Percentiles rank a stretch among this genome's conserved stretches.
These are phyloP conservation scores for Pestalotiopsis sp. DNA, from an alignment of 2,329 filamentous ascomycete genomes.

Conservation along the genomic window DNA sequence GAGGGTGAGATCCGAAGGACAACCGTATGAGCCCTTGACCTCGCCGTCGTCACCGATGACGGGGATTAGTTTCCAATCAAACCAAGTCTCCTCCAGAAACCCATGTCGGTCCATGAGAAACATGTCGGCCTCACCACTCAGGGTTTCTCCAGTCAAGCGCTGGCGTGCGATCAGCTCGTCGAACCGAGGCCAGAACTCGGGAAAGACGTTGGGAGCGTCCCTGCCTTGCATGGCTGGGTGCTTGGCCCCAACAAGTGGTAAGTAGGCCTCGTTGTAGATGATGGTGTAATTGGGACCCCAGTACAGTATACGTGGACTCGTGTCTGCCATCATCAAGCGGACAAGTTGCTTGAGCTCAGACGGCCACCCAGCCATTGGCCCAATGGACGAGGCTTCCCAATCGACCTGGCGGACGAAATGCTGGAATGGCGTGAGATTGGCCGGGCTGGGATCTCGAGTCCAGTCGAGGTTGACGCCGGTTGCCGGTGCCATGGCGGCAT, in stretches of 20 bases:
- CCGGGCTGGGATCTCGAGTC: conserved; percentile 15
- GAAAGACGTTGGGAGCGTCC: conserved; percentile 39
- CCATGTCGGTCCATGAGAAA: conserved; percentile 34
- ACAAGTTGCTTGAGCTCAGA: conserved; percentile 38
- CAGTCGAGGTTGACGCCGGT: conserved; percentile 21
- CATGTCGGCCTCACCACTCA: conserved; percentile 24
- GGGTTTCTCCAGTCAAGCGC: conserved; percentile 24
- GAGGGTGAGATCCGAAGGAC: conserved; percentile 27
- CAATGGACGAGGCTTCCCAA: conserved; percentile 43
- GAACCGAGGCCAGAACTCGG: conserved; percentile 34
- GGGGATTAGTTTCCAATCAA: conserved; percentile 44
- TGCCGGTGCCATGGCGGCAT: neutral
- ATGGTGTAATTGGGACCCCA: conserved; percentile 33
- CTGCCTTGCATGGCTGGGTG: conserved; percentile 36
- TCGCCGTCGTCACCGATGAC: conserved; percentile 39
- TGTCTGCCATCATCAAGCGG: conserved; percentile 36
- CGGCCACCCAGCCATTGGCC: conserved; percentile 40
- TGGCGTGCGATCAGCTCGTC: conserved; percentile 27
- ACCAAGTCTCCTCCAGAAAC: conserved; percentile 40
- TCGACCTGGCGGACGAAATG: conserved; percentile 35
- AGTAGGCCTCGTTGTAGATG: conserved; percentile 38
- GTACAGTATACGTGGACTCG: conserved; percentile 34
- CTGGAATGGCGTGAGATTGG: conserved; percentile 21
- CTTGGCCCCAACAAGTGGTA: conserved; percentile 30
- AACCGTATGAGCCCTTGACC: conserved; percentile 26